Base-by-base conservation (phyloP, 2,329 filamentous ascomycete species). In the Corynespora cassiicola region DNA sequence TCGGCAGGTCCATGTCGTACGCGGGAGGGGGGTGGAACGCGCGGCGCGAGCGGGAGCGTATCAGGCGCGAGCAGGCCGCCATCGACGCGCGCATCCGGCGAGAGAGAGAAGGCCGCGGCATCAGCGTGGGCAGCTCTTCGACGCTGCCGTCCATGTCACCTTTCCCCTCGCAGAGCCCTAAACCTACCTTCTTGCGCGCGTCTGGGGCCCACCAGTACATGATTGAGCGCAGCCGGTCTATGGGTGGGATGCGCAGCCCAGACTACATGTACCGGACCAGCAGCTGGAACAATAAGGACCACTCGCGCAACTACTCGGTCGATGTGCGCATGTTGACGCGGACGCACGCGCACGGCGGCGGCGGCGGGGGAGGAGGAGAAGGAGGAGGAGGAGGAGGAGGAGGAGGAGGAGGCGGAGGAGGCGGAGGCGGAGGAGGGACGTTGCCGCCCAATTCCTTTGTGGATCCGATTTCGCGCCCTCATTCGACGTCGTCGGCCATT, bases 21-120 rank as follows among this genome's bases (percentile, higher is more conserved):
- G n/a, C n/a, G n/a, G 42, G 45, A 7, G 36, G 45, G 23, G 47
- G 40, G 2, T 60, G 50, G 48, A 61, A 55, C 35, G 45, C 42
- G 4, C 46, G 45, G 18, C 45, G 53, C 18, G 51, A 54, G 14
- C 42, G 32, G 26, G 45, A 56, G 10, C 49, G 50, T 18, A 36
- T 43, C 2, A 46, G 35, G n/a, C 41, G 44, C 5, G 51, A 59
- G 26, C 35, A 49, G 39, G 49, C 45, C 25, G 36, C 52, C 6
- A 17, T 39, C 14, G 43, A 43, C 33, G 45, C 42, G 22, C 46
- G 29, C 31, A 33, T 32, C 9, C 39, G 30, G n/a, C 42, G 39
- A n/a, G 42, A 52, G 17, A 34, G 25, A 3, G 37, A 52, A 30
- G 34, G 39, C 2, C 37, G 41, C 20, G 36, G 31, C 2, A 18